These are phyloP conservation scores for Cucurbitaria berberidis DNA, from an alignment of 2,329 filamentous ascomycete genomes.

Conservation along the genomic window DNA sequence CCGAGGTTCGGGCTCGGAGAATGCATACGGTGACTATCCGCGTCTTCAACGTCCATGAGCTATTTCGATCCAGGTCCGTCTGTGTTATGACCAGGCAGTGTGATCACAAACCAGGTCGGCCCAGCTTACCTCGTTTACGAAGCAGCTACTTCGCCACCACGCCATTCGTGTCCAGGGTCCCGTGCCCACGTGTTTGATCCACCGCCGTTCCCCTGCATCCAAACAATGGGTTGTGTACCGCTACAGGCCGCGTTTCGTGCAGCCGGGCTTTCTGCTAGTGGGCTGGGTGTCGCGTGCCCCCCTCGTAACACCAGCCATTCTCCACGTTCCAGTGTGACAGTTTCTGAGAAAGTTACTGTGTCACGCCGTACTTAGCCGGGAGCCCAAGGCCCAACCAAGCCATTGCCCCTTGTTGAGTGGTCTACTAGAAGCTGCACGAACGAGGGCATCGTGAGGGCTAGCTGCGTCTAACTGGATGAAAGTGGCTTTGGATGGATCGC, in stretches of 20 bases:
- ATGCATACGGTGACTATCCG: too few relatives aligned
- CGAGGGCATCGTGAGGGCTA: too few relatives aligned
- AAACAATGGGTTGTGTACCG: background rate
- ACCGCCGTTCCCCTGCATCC: constrained; percentile 7
- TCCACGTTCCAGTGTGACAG: too few relatives aligned
- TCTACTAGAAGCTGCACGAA: background rate
- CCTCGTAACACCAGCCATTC: background rate
- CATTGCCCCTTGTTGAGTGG: background rate
- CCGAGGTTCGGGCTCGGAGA: too few relatives aligned
- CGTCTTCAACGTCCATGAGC: too few relatives aligned
- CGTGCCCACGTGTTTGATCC: background rate
- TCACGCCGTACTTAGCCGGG: constrained; percentile 1
- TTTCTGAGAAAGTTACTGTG: background rate
- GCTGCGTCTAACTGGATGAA: too few relatives aligned
- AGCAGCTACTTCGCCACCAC: background rate
- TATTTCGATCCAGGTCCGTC: background rate
- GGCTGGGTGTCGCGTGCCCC: background rate
- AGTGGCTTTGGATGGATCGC: background rate
- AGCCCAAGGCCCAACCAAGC: background rate
- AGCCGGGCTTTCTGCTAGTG: constrained; percentile 8
- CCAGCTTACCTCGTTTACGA: background rate
- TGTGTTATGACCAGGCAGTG: background rate
- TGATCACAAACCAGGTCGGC: background rate
- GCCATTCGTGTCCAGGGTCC: background rate
- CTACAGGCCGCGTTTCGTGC: constrained; percentile 8